A percentile compares a stretch with the other conserved stretches of the same genome.
phyloP scores from a whole-genome alignment of 2,329 filamentous ascomycete genomes.

The Xylaria sp. region DNA sequence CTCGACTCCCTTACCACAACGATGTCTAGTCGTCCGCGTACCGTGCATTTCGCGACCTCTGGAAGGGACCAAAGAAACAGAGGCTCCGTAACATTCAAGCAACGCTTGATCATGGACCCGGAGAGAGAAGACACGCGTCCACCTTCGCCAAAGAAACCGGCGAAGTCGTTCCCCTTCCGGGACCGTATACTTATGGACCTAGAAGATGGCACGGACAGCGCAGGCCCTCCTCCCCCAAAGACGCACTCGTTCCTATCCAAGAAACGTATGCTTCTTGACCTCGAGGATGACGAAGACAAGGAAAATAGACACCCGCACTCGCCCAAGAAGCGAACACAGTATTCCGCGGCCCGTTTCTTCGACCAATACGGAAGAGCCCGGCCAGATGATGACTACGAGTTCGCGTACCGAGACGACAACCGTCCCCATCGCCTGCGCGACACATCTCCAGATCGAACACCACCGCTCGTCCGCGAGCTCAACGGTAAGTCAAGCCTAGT shows the following conservation, averaged over 20 bases:
- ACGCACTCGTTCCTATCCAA: slow-evolving; percentile 17
- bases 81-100: neutral
- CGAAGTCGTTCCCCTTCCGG: neutral
- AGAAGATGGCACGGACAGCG: slow-evolving; percentile 3
- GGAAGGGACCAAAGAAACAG: no score
- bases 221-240: slow-evolving; percentile 4
- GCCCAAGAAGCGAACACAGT: slow-evolving; percentile 20
- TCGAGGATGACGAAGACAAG: slow-evolving; percentile 18
- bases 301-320: slow-evolving; percentile 9
- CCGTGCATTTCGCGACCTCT: no score
- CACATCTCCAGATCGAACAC: slow-evolving; percentile 19
- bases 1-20: no score
- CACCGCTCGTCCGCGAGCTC: slow-evolving; percentile 24
- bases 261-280: slow-evolving; percentile 13
- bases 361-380: slow-evolving; percentile 19
- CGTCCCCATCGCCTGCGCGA: slow-evolving; percentile 16
- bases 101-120: neutral
- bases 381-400: slow-evolving; percentile 9
- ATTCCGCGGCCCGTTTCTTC: slow-evolving; percentile 26
- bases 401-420: slow-evolving; percentile 4
- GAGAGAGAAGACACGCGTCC: no score
- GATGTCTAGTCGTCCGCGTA: no score
- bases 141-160: no score
- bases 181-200: neutral
- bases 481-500: slow-evolving; percentile 18